Percentiles rank a stretch among this genome's conserved stretches.
Conservation (phyloP, 768 basidiomycete genomes). For the Gymnopilus dilepis region DNA sequence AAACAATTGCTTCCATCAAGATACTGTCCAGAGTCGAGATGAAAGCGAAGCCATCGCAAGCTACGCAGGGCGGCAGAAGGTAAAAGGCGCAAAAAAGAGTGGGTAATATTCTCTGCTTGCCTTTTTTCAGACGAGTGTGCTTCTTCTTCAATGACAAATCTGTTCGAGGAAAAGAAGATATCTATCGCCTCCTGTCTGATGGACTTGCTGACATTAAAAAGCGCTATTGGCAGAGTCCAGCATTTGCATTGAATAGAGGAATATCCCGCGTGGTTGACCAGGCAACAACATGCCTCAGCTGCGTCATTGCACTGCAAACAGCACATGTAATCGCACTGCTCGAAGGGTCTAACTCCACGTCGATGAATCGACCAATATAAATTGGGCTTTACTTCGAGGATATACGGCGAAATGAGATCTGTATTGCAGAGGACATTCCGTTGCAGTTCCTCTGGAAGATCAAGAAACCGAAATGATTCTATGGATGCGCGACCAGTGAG, state of each 20-base stretch:
- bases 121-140: background rate
- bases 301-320: background rate
- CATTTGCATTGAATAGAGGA: background rate
- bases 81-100: background rate
- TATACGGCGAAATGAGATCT: background rate
- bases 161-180: background rate
- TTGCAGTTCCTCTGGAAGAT: background rate
- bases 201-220: background rate
- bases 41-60: background rate
- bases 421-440: background rate
- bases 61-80: background rate
- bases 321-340: background rate
- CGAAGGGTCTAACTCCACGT: background rate
- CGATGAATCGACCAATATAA: background rate
- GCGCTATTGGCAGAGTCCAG: background rate
- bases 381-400: background rate
- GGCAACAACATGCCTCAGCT: background rate
- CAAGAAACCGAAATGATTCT: background rate
- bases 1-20: no score
- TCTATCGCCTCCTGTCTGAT: background rate
- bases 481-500: background rate
- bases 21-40: background rate
- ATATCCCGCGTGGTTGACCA: background rate
- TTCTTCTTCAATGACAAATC: background rate
- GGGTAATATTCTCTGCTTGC: background rate